Conservation (phyloP, 2,329 filamentous ascomycete genomes). For the Ophiostoma triangulosporum region DNA sequence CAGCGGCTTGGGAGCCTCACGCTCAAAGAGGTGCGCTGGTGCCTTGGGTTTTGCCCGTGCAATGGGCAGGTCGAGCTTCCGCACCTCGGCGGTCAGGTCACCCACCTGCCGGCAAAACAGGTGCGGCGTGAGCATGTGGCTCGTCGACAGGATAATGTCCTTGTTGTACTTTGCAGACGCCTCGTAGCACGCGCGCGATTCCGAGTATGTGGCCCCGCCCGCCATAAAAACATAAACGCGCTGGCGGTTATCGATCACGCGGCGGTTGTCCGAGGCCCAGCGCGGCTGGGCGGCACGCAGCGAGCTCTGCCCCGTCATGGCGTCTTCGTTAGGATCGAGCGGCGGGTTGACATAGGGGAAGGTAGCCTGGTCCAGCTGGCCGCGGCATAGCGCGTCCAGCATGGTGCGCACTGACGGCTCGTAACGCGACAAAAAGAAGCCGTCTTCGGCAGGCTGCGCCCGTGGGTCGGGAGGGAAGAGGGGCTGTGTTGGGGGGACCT, state of each 20-base stretch:
- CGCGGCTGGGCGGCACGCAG: conserved; percentile 85
- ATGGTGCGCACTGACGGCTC: conserved; percentile 71
- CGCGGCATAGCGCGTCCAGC: conserved; percentile 59
- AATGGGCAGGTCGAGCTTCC: conserved; percentile 64
- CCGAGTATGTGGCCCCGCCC: conserved; percentile 86
- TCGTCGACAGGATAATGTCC: conserved; percentile 79
- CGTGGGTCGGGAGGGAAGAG: conserved; percentile 57
- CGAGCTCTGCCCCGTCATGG: conserved; percentile 51
- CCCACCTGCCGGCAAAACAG: conserved; percentile 73
- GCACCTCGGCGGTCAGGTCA: conserved; percentile 63
- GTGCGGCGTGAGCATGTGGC: conserved; percentile 80
- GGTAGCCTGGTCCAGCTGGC: conserved; percentile 47
- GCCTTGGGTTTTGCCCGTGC: conserved; percentile 71
- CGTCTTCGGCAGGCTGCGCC: conserved; percentile 41
- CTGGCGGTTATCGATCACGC: conserved; percentile 69
- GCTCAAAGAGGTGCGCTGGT: conserved; percentile 75
- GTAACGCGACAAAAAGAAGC: conserved; percentile 77
- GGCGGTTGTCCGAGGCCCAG: conserved; percentile 75
- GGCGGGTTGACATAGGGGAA: conserved; percentile 67
- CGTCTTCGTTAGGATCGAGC: conserved; percentile 46
- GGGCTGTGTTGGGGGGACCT: conserved; percentile 47
- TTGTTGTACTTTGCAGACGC: conserved; percentile 56
- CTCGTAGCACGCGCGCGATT: conserved; percentile 82
- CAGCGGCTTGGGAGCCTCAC: conserved; percentile 42
- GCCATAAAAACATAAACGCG: conserved; percentile 90